Conservation (phyloP, 371 early-diverging fungal genomes). For the Mucor sp. region DNA sequence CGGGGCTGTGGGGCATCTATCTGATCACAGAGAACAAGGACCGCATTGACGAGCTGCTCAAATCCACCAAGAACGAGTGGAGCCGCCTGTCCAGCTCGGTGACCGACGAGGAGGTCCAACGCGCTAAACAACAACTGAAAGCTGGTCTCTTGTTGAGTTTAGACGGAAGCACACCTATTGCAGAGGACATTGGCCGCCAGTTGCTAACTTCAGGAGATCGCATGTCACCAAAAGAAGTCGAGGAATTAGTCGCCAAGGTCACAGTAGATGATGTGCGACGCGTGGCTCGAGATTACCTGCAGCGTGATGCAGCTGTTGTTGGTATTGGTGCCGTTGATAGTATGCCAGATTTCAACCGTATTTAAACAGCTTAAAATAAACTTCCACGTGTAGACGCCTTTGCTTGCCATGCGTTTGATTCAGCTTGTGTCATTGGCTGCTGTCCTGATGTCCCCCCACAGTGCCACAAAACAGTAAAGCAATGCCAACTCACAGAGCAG, state of each 20-base stretch:
- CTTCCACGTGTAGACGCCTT: background rate
- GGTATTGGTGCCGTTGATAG: conserved; percentile 87
- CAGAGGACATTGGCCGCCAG: conserved; percentile 98
- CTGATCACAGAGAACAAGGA: conserved; percentile 81
- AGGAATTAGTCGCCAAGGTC: conserved; percentile 36
- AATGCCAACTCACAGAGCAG: background rate
- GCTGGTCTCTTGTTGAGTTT: conserved; percentile 86
- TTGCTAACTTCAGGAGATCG: conserved; percentile 90
- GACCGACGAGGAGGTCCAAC: conserved; percentile 93
- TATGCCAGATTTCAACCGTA: conserved; percentile 72
- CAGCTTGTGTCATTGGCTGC: background rate
- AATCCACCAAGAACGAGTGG: conserved; percentile 92
- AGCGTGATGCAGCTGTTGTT: conserved; percentile 88
- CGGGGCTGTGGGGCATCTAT: conserved; percentile 98
- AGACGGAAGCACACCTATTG: conserved; percentile 92
- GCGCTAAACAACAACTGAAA: conserved; percentile 98
- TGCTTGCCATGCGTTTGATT: background rate
- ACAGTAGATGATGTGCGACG: conserved; percentile 81
- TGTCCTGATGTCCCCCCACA: background rate
- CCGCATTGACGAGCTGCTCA: conserved; percentile 83
- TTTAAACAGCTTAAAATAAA: conserved; percentile 32
- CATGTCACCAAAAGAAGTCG: conserved; percentile 61
- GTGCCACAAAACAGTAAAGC: background rate
- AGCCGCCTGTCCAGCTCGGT: conserved; percentile 82
- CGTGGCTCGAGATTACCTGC: conserved; percentile 82